Conservation (phyloP, 1,139 yeast genomes). For the Hemisphaericaspora xylanilytica region DNA sequence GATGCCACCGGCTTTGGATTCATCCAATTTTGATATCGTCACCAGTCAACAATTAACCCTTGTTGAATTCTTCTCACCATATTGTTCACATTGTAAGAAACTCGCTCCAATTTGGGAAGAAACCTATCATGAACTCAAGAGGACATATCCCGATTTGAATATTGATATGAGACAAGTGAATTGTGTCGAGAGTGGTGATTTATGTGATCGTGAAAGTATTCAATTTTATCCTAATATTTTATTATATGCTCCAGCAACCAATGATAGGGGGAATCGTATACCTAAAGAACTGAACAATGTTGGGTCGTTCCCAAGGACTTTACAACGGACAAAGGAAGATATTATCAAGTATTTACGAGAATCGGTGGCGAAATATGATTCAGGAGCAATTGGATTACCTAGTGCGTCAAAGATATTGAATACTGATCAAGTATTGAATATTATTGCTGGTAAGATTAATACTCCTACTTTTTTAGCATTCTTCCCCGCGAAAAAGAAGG, state of each 20-base stretch:
- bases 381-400: constrained; percentile 35
- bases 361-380: constrained; percentile 46
- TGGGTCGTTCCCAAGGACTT: constrained; percentile 46
- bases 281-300: constrained; percentile 36
- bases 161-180: constrained; percentile 66
- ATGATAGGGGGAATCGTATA: constrained; percentile 23
- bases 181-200: constrained; percentile 70
- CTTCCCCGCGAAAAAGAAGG: constrained; percentile 55
- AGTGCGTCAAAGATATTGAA: constrained; percentile 34
- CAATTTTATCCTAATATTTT: constrained; percentile 56
- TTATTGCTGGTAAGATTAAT: constrained; percentile 46
- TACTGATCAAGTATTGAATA: constrained; percentile 34
- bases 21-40: constrained; percentile 41
- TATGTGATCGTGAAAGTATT: constrained; percentile 62
- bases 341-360: constrained; percentile 53
- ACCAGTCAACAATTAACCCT: constrained; percentile 50
- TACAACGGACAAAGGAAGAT: constrained; percentile 46
- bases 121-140: constrained; percentile 45
- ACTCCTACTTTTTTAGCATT: constrained; percentile 58
- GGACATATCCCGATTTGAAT: constrained; percentile 36
- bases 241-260: constrained; percentile 53
- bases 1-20: constrained; percentile 28
- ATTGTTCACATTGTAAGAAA: constrained; percentile 65
- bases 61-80: constrained; percentile 69
- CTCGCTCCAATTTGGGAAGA: constrained; percentile 66